Evolutionary conservation across 192 early-diverging fungal genomes (phyloP).

Genomic region (Podila epigama): DNA sequence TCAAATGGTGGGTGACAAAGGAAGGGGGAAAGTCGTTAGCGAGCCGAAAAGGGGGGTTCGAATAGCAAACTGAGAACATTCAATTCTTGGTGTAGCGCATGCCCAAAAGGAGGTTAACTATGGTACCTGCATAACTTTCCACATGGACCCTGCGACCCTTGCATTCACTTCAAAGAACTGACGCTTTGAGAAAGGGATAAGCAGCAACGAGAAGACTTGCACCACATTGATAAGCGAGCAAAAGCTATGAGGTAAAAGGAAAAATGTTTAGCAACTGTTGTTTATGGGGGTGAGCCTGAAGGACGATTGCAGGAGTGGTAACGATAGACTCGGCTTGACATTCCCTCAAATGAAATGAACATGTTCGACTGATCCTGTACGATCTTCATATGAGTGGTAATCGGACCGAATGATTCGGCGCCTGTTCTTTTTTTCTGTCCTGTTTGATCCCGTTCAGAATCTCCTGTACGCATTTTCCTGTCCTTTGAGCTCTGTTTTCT

Average conservation of each 20-base stretch:
- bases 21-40: background rate
- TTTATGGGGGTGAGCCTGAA: background rate
- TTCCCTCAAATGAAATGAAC: too few relatives aligned
- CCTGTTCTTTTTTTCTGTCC: too few relatives aligned
- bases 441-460: too few relatives aligned
- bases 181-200: constrained; percentile 55
- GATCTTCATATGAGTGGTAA: too few relatives aligned
- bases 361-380: too few relatives aligned
- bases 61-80: background rate
- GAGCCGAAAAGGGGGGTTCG: background rate
- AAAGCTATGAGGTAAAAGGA: constrained; percentile 26
- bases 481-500: too few relatives aligned
- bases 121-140: constrained; percentile 63
- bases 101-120: background rate
- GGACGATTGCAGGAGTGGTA: background rate
- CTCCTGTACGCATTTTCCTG: too few relatives aligned
- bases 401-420: too few relatives aligned
- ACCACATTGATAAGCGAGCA: constrained; percentile 55
- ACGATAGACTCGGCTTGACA: too few relatives aligned
- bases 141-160: constrained; percentile 53
- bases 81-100: too few relatives aligned
- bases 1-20: too few relatives aligned
- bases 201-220: constrained; percentile 56
- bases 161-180: constrained; percentile 62
- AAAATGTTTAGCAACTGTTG: constrained; percentile 3